Percentiles rank a stretch among this genome's conserved stretches.
Conservation (phyloP, 176 grass and related monocot species). For the Oryza nivara region DNA sequence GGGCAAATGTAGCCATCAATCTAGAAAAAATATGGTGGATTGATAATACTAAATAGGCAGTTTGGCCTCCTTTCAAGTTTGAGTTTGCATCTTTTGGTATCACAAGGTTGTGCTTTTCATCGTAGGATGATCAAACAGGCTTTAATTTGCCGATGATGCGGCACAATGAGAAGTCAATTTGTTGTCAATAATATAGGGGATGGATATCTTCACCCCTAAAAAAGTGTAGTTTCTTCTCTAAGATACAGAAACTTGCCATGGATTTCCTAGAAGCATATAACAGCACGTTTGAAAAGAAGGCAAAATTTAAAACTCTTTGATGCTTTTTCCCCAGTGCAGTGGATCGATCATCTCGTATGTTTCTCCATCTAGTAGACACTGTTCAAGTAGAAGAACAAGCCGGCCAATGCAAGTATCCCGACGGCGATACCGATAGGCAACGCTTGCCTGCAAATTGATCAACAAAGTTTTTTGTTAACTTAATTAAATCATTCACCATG, state of each 20-base stretch:
- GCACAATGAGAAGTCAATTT: neutral
- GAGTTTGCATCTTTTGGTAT: neutral
- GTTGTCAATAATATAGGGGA: neutral
- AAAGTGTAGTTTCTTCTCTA: neutral
- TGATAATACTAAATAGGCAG: neutral
- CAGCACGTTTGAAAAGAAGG: neutral
- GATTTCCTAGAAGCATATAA: neutral
- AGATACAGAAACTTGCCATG: neutral
- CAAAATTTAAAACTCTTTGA: constrained; percentile 12
- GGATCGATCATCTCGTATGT: neutral
- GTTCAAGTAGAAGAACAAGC: constrained; percentile 86
- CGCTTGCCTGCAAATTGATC: constrained; percentile 49
- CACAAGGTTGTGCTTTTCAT: neutral
- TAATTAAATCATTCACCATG: neutral
- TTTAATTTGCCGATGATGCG: neutral
- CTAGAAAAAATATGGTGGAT: neutral
- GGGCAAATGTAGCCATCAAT: neutral
- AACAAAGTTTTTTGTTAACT: neutral
- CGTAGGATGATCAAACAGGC: neutral
- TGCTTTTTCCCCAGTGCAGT: neutral
- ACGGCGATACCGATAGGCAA: constrained; percentile 70
- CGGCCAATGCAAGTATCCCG: constrained; percentile 56
- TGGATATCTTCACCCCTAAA: neutral
- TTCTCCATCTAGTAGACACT: constrained; percentile 50
- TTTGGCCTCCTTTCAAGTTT: neutral